Percentiles rank a stretch among this genome's conserved stretches.
Conservation (phyloP, 1,139 yeast genomes). For the Suhomyces ambrosiae region DNA sequence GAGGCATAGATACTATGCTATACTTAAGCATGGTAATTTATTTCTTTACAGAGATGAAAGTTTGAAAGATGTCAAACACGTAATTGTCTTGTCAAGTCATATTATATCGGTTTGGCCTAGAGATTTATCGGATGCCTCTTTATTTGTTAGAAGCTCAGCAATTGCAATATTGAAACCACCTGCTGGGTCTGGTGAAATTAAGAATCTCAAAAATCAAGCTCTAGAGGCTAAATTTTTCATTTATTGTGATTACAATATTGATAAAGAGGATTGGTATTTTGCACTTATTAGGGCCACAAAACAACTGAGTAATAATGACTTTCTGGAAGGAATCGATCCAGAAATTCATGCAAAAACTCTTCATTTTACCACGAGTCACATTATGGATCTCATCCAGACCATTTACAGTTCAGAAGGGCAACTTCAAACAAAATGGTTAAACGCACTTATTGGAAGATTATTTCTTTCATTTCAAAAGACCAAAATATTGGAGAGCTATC, state of each 20-base stretch:
- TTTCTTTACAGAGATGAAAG: constrained; percentile 75
- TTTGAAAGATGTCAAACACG: constrained; percentile 71
- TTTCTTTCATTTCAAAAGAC: constrained; percentile 79
- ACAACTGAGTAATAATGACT: constrained; percentile 33
- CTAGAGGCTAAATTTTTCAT: constrained; percentile 52
- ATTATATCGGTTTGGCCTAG: constrained; percentile 89
- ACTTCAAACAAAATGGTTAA: constrained; percentile 84
- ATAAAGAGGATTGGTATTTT: constrained; percentile 93
- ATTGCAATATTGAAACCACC: constrained; percentile 56
- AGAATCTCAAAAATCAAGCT: background rate
- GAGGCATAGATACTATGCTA: constrained; percentile 67
- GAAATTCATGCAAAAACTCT: constrained; percentile 66
- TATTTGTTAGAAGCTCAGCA: constrained; percentile 79
- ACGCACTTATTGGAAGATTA: constrained; percentile 80
- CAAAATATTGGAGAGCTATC: constrained; percentile 56
- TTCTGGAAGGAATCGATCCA: constrained; percentile 28
- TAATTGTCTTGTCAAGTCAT: constrained; percentile 70
- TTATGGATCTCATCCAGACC: constrained; percentile 72
- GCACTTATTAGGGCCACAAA: constrained; percentile 77
- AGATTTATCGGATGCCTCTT: constrained; percentile 64
- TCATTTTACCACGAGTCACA: constrained; percentile 70
- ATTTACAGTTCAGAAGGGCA: constrained; percentile 83
- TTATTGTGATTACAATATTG: constrained; percentile 74
- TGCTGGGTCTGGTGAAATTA: background rate
- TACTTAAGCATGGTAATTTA: constrained; percentile 80